These are phyloP conservation scores for Terfezia boudieri DNA, from an alignment of 495 filamentous ascomycete species.

Conservation along the genomic window DNA sequence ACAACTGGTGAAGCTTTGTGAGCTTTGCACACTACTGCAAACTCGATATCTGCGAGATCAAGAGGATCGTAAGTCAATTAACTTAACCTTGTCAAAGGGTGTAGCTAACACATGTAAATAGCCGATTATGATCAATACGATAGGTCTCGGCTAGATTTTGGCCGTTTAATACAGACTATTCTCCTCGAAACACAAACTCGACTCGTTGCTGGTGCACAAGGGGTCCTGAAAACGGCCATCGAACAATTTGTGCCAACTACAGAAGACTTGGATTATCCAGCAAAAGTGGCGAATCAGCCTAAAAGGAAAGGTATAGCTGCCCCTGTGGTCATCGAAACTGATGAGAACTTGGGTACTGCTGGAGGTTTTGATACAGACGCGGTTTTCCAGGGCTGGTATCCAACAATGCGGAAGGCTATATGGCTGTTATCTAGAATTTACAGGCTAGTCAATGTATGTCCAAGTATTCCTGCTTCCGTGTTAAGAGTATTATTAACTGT, in stretches of 20 bases:
- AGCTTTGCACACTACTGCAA: constrained; percentile 48
- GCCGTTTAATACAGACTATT: constrained; percentile 39
- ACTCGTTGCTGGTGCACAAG: constrained; percentile 44
- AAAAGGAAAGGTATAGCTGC: constrained; percentile 20
- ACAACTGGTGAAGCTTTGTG: constrained; percentile 45
- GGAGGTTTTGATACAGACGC: constrained; percentile 24
- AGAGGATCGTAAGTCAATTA: constrained; percentile 26
- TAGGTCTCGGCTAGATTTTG: constrained; percentile 38
- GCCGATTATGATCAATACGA: constrained; percentile 24
- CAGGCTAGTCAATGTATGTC: constrained; percentile 41
- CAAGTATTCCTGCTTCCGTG: not conserved
- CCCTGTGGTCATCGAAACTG: constrained; percentile 30
- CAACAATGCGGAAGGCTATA: constrained; percentile 51
- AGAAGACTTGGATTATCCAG: constrained; percentile 36
- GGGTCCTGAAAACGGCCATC: constrained; percentile 43
- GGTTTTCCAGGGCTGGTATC: constrained; percentile 33
- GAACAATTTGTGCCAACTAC: constrained; percentile 45
- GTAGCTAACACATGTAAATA: not conserved
- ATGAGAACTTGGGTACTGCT: constrained; percentile 20
- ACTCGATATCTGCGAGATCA: constrained; percentile 45
- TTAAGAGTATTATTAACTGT: not conserved
- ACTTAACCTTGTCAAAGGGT: constrained; percentile 8
- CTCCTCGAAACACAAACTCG: constrained; percentile 53
- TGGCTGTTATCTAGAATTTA: constrained; percentile 58
- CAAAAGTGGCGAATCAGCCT: constrained; percentile 23